phyloP scores from a whole-genome alignment of 2,329 filamentous ascomycete species.

The Pseudocercospora macadamiae region DNA sequence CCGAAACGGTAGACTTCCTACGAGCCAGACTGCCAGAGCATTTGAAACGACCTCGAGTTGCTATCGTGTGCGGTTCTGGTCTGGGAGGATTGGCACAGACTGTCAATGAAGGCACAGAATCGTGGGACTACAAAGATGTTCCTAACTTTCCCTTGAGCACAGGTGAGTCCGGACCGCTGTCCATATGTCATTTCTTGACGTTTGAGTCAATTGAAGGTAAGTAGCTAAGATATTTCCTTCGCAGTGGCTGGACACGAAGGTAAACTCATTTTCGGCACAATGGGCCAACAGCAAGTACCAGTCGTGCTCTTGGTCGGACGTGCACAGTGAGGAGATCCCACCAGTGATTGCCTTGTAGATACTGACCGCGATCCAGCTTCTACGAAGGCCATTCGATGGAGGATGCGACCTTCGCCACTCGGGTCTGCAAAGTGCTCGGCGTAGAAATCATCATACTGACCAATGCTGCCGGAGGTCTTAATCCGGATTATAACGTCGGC shows the following conservation, averaged over 20 bases:
- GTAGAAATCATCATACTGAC: conserved; percentile 66
- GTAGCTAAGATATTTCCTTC: not conserved
- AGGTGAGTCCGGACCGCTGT: conserved; percentile 47
- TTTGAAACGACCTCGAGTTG: conserved; percentile 57
- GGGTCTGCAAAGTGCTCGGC: conserved; percentile 65
- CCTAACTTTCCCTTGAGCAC: conserved; percentile 65
- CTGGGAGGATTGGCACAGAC: conserved; percentile 63
- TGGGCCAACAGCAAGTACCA: conserved; percentile 56
- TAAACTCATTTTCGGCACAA: conserved; percentile 65
- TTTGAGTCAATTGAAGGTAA: not conserved
- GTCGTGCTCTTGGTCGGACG: conserved; percentile 67
- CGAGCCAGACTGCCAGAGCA: conserved; percentile 54
- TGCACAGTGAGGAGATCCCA: conserved; percentile 54
- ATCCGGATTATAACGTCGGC: conserved; percentile 65
- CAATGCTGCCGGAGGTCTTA: conserved; percentile 68
- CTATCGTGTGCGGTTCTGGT: conserved; percentile 67
- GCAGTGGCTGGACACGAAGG: conserved; percentile 63
- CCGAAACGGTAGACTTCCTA: conserved; percentile 56
- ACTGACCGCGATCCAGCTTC: conserved; percentile 51
- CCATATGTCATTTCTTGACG: not conserved
- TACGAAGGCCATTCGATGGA: conserved; percentile 70
- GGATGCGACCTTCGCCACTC: conserved; percentile 64
- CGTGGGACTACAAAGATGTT: conserved; percentile 61
- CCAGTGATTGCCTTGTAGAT: not conserved
- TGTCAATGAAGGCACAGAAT: conserved; percentile 53